Evolutionary conservation across 2,329 filamentous ascomycete species (phyloP).

Genomic region (Colletotrichum destructivum): DNA sequence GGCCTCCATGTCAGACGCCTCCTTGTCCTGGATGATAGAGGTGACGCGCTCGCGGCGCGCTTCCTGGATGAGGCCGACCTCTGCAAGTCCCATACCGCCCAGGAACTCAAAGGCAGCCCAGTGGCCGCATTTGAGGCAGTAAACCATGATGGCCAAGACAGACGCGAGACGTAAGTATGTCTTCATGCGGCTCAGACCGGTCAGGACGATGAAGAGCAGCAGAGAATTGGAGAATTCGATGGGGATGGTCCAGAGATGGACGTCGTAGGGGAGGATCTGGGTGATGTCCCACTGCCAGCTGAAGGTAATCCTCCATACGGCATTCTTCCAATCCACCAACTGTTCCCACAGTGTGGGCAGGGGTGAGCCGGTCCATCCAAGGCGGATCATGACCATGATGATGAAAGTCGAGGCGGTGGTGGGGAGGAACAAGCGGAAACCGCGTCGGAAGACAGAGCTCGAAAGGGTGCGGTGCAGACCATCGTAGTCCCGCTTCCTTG

Average conservation of each 20-base stretch:
- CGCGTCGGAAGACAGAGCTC: constrained; percentile 63
- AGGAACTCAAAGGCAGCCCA: constrained; percentile 64
- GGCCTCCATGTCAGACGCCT: constrained; percentile 30
- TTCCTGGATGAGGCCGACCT: constrained; percentile 57
- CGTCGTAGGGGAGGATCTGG: constrained; percentile 53
- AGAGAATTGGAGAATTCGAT: constrained; percentile 63
- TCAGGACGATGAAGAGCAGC: constrained; percentile 59
- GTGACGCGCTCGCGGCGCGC: constrained; percentile 21
- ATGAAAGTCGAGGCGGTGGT: constrained; percentile 60
- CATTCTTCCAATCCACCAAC: constrained; percentile 48
- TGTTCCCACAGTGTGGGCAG: constrained; percentile 47
- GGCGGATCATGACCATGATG: constrained; percentile 53
- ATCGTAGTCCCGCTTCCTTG: constrained; percentile 56
- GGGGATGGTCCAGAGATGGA: constrained; percentile 65
- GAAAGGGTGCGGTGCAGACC: constrained; percentile 57
- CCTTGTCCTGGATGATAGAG: constrained; percentile 40
- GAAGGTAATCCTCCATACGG: constrained; percentile 46
- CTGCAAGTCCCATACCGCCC: constrained; percentile 61
- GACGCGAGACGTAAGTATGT: constrained; percentile 50
- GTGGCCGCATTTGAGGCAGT: constrained; percentile 55
- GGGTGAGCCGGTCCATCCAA: constrained; percentile 48
- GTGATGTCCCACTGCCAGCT: constrained; percentile 50
- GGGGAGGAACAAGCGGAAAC: constrained; percentile 62
- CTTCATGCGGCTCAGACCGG: constrained; percentile 53
- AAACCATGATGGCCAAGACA: constrained; percentile 53